Percentiles rank a stretch among this genome's conserved stretches.
These are phyloP conservation scores for Liquidambar formosana DNA, from an alignment of 164 flowering plant species.

Conservation along the genomic window DNA sequence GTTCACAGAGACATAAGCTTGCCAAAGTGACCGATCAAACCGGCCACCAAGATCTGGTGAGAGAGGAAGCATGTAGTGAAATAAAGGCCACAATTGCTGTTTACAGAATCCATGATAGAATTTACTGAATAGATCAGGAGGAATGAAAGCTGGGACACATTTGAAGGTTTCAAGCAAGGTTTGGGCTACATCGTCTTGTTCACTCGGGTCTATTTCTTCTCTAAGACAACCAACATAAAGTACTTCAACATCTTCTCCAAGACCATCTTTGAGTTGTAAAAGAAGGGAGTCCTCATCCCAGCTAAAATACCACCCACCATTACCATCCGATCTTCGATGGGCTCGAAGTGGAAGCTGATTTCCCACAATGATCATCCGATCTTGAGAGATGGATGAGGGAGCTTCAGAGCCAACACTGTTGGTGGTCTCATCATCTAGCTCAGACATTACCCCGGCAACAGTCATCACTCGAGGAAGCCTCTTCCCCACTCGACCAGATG, in stretches of 20 bases:
- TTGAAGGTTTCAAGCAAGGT: constrained; percentile 42
- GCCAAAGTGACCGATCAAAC: constrained; percentile 52
- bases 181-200: constrained; percentile 51
- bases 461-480: constrained; percentile 83
- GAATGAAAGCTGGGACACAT: constrained; percentile 51
- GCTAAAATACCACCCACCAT: constrained; percentile 40
- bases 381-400: constrained; percentile 74
- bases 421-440: constrained; percentile 70
- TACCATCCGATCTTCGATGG: constrained; percentile 43
- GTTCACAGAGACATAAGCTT: constrained; percentile 52
- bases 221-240: constrained; percentile 45
- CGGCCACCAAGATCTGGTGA: constrained; percentile 52
- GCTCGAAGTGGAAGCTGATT: constrained; percentile 89
- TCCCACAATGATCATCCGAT: constrained; percentile 85
- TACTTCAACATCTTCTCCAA: constrained; percentile 50
- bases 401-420: constrained; percentile 76
- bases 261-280: constrained; percentile 47
- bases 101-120: constrained; percentile 55
- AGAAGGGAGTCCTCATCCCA: constrained; percentile 53
- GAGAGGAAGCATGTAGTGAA: constrained; percentile 55
- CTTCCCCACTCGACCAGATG: constrained; percentile 60
- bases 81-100: constrained; percentile 51
- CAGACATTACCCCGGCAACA: constrained; percentile 74
- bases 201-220: constrained; percentile 34
- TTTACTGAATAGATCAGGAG: constrained; percentile 42